These are phyloP conservation scores for Coemansia sp. DNA, from an alignment of 192 early-diverging fungal species.

Conservation along the genomic window DNA sequence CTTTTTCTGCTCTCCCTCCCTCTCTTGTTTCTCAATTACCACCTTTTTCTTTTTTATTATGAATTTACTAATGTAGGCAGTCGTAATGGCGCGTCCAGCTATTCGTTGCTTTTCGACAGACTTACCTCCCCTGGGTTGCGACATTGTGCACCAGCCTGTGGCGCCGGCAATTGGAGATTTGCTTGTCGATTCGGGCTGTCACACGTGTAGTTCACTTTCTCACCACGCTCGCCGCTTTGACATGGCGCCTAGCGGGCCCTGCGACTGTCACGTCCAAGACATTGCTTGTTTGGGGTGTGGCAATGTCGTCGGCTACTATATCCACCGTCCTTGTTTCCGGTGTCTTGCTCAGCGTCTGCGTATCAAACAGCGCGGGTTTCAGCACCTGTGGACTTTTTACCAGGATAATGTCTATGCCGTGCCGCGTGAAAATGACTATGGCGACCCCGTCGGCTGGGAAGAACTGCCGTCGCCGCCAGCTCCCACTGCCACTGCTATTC, in stretches of 20 bases:
- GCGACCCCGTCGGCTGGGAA: slow-evolving; percentile 40
- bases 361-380: slow-evolving; percentile 51
- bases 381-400: slow-evolving; percentile 54
- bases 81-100: slow-evolving; percentile 48
- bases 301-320: slow-evolving; percentile 50
- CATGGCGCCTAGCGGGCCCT: slow-evolving; percentile 44
- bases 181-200: slow-evolving; percentile 33
- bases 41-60: background rate
- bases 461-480: slow-evolving; percentile 36
- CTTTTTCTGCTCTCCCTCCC: background rate
- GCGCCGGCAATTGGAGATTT: slow-evolving; percentile 34
- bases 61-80: slow-evolving; percentile 18
- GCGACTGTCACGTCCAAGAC: slow-evolving; percentile 54
- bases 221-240: slow-evolving; percentile 52
- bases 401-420: slow-evolving; percentile 47
- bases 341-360: slow-evolving; percentile 49
- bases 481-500: slow-evolving; percentile 22
- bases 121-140: slow-evolving; percentile 49
- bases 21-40: background rate
- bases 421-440: slow-evolving; percentile 37
- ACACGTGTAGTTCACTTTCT: slow-evolving; percentile 35
- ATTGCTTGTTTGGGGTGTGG: slow-evolving; percentile 52
- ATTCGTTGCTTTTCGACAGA: slow-evolving; percentile 51
- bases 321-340: slow-evolving; percentile 50
- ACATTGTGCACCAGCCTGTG: slow-evolving; percentile 41